phyloP scores from a whole-genome alignment of 306 rosid species.

The Prunus davidiana region DNA sequence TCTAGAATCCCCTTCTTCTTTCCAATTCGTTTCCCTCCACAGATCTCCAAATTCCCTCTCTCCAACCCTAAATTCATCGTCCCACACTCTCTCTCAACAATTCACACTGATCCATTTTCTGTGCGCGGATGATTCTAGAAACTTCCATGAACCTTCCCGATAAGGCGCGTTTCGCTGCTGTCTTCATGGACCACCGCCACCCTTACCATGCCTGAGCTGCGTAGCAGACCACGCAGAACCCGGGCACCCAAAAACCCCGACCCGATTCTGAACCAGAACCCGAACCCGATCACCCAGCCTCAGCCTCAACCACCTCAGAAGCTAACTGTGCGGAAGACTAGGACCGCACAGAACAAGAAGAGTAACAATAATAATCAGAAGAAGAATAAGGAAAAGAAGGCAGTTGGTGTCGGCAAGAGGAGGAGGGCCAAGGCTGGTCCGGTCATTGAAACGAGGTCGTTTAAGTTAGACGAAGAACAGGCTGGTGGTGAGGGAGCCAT shows the following conservation, averaged over 20 bases:
- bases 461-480: slow-evolving; percentile 21
- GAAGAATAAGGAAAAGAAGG: slow-evolving; percentile 4
- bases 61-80: slow-evolving; percentile 25
- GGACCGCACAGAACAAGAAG: slow-evolving; percentile 24
- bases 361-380: slow-evolving; percentile 32
- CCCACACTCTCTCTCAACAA: background rate
- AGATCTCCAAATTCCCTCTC: slow-evolving; percentile 42
- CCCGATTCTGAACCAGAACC: slow-evolving; percentile 18
- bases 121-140: slow-evolving; percentile 28
- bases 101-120: slow-evolving; percentile 13
- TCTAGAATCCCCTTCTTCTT: slow-evolving; percentile 17
- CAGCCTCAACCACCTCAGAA: background rate
- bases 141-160: slow-evolving; percentile 34
- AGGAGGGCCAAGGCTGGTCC: background rate
- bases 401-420: background rate
- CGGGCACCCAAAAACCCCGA: slow-evolving; percentile 18
- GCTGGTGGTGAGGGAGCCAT: slow-evolving; percentile 36
- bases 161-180: background rate
- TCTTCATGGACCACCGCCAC: slow-evolving; percentile 48
- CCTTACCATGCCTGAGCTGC: slow-evolving; percentile 54
- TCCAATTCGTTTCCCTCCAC: slow-evolving; percentile 44
- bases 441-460: slow-evolving; percentile 21
- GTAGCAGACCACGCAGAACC: slow-evolving; percentile 39
- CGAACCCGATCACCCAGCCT: slow-evolving; percentile 32
- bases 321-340: slow-evolving; percentile 20